Evolutionary conservation across 2,329 filamentous ascomycete species (phyloP).

Genomic region (Ophiostoma australiae): DNA sequence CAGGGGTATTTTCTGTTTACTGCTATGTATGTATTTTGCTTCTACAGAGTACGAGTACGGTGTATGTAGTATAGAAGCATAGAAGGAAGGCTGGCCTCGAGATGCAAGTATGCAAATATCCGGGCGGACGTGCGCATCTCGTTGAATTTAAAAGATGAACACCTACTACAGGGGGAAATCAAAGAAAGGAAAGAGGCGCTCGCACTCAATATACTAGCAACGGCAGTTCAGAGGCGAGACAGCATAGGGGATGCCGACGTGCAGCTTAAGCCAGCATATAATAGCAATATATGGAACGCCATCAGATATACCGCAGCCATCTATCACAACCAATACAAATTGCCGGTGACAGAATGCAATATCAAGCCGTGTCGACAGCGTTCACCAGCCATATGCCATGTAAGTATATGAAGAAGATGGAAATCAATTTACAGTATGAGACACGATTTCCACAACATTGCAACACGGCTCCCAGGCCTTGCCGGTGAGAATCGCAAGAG

Average conservation of each 20-base stretch:
- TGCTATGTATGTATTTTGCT: no score
- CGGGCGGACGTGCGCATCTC: neutral
- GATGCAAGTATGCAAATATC: neutral
- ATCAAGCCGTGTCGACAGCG: neutral
- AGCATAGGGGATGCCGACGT: neutral
- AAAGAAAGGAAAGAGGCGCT: neutral
- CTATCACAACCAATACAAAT: neutral
- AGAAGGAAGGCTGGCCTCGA: neutral
- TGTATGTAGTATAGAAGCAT: neutral
- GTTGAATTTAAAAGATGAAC: neutral
- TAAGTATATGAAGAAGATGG: no score
- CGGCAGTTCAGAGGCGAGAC: neutral
- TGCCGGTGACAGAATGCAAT: neutral
- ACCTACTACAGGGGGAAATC: neutral
- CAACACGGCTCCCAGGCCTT: no score
- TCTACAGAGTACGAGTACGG: neutral
- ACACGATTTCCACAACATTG: no score
- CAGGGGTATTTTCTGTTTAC: neutral
- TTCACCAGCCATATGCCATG: no score
- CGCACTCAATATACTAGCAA: neutral
- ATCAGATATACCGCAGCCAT: neutral
- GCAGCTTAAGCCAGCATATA: neutral
- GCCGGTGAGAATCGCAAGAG: no score
- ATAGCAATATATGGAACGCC: neutral
- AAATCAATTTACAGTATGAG: no score